Evolutionary conservation across 495 filamentous ascomycete genomes (phyloP), one percentile per base, ranked within the genome.

Genomic region (Penicillium alfredii): DNA sequence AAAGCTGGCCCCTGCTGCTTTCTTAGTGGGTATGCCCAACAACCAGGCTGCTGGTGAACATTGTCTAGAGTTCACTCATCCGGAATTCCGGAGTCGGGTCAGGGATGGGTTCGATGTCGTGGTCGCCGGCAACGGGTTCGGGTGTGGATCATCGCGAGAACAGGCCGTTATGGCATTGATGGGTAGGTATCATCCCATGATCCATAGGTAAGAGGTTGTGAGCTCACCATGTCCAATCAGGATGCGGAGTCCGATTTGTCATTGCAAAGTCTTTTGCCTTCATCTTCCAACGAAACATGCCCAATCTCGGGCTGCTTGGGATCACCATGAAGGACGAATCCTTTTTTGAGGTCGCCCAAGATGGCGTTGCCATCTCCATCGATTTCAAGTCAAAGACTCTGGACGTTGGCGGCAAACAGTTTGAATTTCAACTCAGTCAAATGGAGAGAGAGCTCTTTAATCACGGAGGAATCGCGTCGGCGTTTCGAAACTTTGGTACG

Each of bases 41-140:
- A 54, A 58, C 30, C 51, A 59, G 36, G 39, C 33, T 12, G 50
- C 56, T 22, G 61, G 64, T 8, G 8, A 23, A 9, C 56, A 66
- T 31, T 68, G 59, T 33, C 38, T 66, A 9, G 46, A 62, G 35
- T 53, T 55, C 42, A 62, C 54, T 1, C 35, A 61, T 32, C 66
- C 67, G 0, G 49, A 60, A 4, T 71, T 71, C 40, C 56, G 64
- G 0, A 25, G 55, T 17, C 45, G 35, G 7, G 66, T 45, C 11
- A 41, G 41, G 22, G 24, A 56, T 13, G 65, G 62, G 0, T 52
- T 50, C 34, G 57, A 58, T 29, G 51, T 71, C 12, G 51, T 68
- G 4, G 60, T 72, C 2, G 66, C 64, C 6, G 64, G 59, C 0
- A 55, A 62, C 30, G 66, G 44, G 0, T 72, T 72, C 38, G 66